phyloP scores from a whole-genome alignment of 192 early-diverging fungal genomes.

The Gamsiella multidivaricata region DNA sequence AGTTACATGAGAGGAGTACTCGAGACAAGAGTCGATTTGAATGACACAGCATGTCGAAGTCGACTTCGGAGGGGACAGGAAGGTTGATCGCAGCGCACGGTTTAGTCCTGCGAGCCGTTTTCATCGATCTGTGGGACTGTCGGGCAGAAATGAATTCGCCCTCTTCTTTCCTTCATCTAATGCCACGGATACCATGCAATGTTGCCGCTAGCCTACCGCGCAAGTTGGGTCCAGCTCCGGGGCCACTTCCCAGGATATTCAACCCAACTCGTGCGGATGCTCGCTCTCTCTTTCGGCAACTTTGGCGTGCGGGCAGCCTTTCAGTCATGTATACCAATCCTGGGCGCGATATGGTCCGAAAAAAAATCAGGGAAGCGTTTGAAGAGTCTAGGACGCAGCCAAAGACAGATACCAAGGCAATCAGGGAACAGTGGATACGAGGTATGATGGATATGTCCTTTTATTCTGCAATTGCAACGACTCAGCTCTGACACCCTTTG shows the following conservation, averaged over 20 bases:
- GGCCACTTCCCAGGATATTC: constrained; percentile 18
- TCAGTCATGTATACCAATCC: constrained; percentile 47
- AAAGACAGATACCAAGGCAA: background rate
- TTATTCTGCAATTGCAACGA: background rate
- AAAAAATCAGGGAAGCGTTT: constrained; percentile 43
- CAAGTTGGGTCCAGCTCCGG: constrained; percentile 30
- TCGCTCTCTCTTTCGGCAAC: constrained; percentile 37
- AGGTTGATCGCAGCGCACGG: background rate
- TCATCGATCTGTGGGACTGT: no score
- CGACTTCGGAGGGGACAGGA: no score
- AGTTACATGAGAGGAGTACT: background rate
- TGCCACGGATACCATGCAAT: constrained; percentile 47
- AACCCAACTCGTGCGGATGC: constrained; percentile 34
- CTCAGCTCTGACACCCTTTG: no score
- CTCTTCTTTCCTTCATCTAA: background rate
- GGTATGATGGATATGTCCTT: no score
- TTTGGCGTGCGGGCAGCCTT: constrained; percentile 36
- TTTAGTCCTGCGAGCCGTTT: background rate
- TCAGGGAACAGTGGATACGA: constrained; percentile 33
- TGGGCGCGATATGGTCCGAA: constrained; percentile 19
- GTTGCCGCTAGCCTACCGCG: constrained; percentile 25
- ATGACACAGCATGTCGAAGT: constrained; percentile 21
- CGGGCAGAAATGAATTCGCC: background rate
- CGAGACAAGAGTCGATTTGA: constrained; percentile 16
- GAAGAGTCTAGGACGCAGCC: constrained; percentile 25